Evolutionary conservation across 352 stramenopile species (phyloP), one percentile per base, ranked within the genome.

Genomic region (Plasmopara viticola): DNA sequence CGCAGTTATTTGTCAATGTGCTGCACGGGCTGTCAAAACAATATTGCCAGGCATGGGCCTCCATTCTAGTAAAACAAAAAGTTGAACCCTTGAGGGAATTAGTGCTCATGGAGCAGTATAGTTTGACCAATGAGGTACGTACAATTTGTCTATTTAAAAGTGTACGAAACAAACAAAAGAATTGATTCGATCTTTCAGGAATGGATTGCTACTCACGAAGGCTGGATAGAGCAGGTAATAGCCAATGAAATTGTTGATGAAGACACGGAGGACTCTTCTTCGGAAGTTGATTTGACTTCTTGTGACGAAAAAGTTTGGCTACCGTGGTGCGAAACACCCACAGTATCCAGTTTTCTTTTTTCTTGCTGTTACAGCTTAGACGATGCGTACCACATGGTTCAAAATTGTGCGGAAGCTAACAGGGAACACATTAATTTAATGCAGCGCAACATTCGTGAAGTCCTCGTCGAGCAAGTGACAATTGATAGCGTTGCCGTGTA

Each of bases 311-410:
- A 90, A 33, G 73, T 95, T 10, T 93, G 80, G 80, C 67, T 95
- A 1, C 82, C 84, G 13, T 95, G 82, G 82, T 86, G 74, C 35
- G 84, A 92, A 53, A 92, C 82, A 4, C 71, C 84, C 6, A 84
- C 68, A 6, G 74, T 95, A 12, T 93, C 84, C 9, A 90, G 75
- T 45, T 93, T 90, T 54, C 56, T 93, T 2, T 93, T 93, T 29
- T 83, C 77, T 18, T 93, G 79, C 41, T 93, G 82, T 50, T 90
- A 87, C 39, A 77, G 78, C 18, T 58, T 93, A n/a, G 82, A 93
- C 50, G 78, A 90, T 67, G 79, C 82, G 5, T 84, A 90, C 39
- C 70, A 57, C 3, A 56, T 89, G n/a, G 58, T 90, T 43, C 72
- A 72, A 37, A 71, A 44, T 15, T 72, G 68, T 1, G 61, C 59